phyloP scores from a whole-genome alignment of 345 rosid genomes.

The Ricinus communis region DNA sequence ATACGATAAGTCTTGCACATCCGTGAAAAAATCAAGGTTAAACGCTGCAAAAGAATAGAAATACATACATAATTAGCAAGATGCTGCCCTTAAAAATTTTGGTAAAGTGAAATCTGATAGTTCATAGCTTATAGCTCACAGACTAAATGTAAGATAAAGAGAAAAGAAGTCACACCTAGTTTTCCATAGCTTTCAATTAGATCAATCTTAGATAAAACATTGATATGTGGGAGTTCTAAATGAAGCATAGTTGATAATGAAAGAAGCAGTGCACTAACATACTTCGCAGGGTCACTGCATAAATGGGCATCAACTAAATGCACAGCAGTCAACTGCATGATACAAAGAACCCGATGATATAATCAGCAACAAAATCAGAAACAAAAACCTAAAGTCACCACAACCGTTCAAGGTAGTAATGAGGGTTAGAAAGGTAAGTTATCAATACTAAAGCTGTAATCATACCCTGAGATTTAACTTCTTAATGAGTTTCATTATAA shows the following conservation, averaged over 20 bases:
- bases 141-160: too few relatives aligned
- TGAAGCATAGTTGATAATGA: constrained; percentile 90
- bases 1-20: constrained; percentile 85
- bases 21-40: constrained; percentile 80
- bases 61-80: neutral
- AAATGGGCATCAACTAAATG: constrained; percentile 88
- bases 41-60: constrained; percentile 55
- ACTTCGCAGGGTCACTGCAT: constrained; percentile 83
- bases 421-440: neutral
- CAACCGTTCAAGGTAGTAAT: neutral
- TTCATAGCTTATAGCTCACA: too few relatives aligned
- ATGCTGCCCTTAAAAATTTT: neutral
- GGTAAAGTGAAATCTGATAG: neutral
- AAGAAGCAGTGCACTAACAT: constrained; percentile 76
- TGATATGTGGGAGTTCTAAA: constrained; percentile 87
- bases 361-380: constrained; percentile 14
- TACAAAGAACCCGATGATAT: constrained; percentile 21
- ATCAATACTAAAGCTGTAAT: neutral
- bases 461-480: constrained; percentile 81
- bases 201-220: constrained; percentile 91
- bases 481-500: constrained; percentile 70
- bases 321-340: constrained; percentile 77
- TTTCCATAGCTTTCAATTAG: constrained; percentile 87
- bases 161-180: constrained; percentile 46
- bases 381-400: constrained; percentile 3